These are phyloP conservation scores for Tylopilus orsonianus DNA, from an alignment of 1,284 basidiomycete species.

Conservation along the genomic window DNA sequence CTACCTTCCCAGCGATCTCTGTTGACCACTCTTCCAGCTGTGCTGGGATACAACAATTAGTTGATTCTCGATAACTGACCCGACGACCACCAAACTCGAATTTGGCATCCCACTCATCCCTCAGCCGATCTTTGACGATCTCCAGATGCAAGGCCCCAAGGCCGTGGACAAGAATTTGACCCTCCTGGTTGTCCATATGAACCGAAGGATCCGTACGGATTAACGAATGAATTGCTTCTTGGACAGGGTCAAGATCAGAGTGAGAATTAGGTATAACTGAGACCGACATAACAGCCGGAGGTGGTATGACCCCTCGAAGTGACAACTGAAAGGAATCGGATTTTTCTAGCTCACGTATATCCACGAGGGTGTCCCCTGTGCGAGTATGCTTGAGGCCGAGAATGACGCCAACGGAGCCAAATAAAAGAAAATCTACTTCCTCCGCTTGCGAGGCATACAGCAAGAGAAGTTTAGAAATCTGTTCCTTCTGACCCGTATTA, in stretches of 20 bases:
- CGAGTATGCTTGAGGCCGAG: conserved; percentile 81
- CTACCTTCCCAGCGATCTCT: conserved; percentile 56
- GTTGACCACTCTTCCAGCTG: conserved; percentile 52
- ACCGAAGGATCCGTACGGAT: conserved; percentile 87
- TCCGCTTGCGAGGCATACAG: conserved; percentile 78
- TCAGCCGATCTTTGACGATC: conserved; percentile 78
- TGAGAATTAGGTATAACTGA: conserved; percentile 82
- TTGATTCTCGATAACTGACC: conserved; percentile 79
- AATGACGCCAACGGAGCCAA: conserved; percentile 84
- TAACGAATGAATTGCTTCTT: conserved; percentile 71
- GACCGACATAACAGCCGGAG: conserved; percentile 75
- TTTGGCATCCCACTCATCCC: conserved; percentile 76
- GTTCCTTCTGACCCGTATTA: conserved; percentile 69
- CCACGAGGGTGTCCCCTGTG: conserved; percentile 84
- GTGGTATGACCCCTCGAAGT: conserved; percentile 68
- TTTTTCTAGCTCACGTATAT: conserved; percentile 40
- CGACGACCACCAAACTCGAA: conserved; percentile 78
- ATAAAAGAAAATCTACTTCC: conserved; percentile 79
- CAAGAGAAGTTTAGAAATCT: conserved; percentile 74
- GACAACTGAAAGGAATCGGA: conserved; percentile 34
- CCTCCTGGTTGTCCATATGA: conserved; percentile 74
- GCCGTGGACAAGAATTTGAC: conserved; percentile 81
- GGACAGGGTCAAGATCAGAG: conserved; percentile 74
- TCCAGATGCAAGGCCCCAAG: conserved; percentile 86
- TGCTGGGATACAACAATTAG: conserved; percentile 40